Conservation (phyloP, 2,329 filamentous ascomycete genomes). For the Fusarium marasasianum region DNA sequence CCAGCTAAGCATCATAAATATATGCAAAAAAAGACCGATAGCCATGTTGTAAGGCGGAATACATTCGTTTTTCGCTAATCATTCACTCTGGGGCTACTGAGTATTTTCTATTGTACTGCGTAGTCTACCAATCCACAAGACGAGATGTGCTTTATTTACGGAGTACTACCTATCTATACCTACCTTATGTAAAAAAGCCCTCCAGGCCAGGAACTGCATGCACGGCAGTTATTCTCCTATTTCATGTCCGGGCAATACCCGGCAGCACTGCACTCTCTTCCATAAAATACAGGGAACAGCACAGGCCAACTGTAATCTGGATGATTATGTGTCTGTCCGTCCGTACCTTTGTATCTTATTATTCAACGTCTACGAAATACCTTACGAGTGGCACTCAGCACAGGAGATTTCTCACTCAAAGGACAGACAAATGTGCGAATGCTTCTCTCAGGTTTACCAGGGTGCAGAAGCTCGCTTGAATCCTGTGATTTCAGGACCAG, state of each 20-base stretch:
- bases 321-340: not conserved
- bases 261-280: not conserved
- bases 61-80: too few relatives aligned
- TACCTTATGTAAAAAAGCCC: not conserved
- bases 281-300: not conserved
- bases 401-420: not conserved
- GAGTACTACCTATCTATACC: too few relatives aligned
- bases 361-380: not conserved
- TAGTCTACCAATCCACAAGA: not conserved
- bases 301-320: not conserved
- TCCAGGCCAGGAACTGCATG: not conserved
- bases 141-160: not conserved
- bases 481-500: constrained; percentile 4
- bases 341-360: not conserved
- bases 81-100: not conserved
- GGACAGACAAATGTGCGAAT: constrained; percentile 24
- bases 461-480: constrained; percentile 21
- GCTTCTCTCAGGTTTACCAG: constrained; percentile 30
- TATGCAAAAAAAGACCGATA: not conserved
- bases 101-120: not conserved
- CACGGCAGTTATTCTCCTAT: constrained; percentile 15
- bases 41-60: not conserved
- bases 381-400: constrained; percentile 2
- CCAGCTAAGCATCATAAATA: not conserved
- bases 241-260: constrained; percentile 32